Evolutionary conservation across 1,284 basidiomycete genomes (phyloP), one percentile per base, ranked within the genome.

Genomic region (Trichosporon sp.): DNA sequence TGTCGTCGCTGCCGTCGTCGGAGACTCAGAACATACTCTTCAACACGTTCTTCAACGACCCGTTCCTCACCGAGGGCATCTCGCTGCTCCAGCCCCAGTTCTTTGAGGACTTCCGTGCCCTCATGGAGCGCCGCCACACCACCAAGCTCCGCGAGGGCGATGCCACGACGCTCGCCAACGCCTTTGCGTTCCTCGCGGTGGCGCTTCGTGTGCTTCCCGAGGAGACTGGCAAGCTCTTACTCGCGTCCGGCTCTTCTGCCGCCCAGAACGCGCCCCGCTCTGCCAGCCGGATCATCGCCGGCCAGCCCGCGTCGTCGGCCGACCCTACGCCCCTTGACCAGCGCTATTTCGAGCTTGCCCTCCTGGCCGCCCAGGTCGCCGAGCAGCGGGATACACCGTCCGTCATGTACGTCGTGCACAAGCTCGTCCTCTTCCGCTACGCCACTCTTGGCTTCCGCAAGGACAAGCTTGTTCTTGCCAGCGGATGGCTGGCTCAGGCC

Each of bases 21-120:
- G 77, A 78, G 38, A 79, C 76, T 21, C 78, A 79, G 64, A 70
- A 67, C 23, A 80, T 80, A 38, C 73, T 82, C 6, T 77, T 80
- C 71, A 73, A 77, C 62, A 79, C 76, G 1, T 82, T 81, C 73
- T 81, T 79, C 70, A 60, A 67, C 35, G 80, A 82, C 69, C 77
- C 78, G 13, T 79, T 81, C 73, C 70, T 82, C 27, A 74, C 76
- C n/a, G 78, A 81, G 69, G 80, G 80, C 2, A 75, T 82, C 27
- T 76, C 78, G 7, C 74, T 82, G 2, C 77, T 82, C 6, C 78
- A 78, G 51, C 75, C 77, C 1, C 77, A 78, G 66, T 81, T 76
- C 56, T 65, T 75, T 18, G 76, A 77, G 0, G 77, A 79, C 51
- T 77, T 77, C 65, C 71, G 75, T 31, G 70, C 74, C n/a, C 56